Evolutionary conservation across 2,329 filamentous ascomycete genomes (phyloP).

Genomic region (Bipolaris sorokiniana): DNA sequence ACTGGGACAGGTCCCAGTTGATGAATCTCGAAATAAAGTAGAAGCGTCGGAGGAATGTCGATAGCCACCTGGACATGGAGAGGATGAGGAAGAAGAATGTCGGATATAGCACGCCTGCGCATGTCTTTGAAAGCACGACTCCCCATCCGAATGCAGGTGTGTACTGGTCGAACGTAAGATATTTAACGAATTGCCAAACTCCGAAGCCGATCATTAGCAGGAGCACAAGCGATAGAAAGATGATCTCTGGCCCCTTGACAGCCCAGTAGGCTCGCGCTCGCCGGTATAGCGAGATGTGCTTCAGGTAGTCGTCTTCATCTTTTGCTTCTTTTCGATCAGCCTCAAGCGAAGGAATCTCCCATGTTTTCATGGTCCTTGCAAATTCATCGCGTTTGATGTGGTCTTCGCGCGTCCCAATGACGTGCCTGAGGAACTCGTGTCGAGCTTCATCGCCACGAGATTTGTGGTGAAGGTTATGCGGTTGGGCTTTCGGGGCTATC

Average conservation of each 20-base stretch:
- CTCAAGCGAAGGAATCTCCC: constrained; percentile 58
- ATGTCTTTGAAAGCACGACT: constrained; percentile 62
- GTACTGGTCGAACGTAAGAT: constrained; percentile 54
- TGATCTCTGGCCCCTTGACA: constrained; percentile 60
- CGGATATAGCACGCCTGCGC: constrained; percentile 62
- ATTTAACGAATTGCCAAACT: constrained; percentile 63
- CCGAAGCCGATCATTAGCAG: constrained; percentile 59
- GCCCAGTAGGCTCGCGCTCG: constrained; percentile 61
- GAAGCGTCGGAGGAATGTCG: constrained; percentile 60
- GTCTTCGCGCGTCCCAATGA: constrained; percentile 55
- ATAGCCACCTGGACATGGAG: constrained; percentile 64
- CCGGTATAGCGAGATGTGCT: constrained; percentile 54
- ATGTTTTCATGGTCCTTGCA: constrained; percentile 51
- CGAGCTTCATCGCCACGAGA: constrained; percentile 50
- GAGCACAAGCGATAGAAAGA: constrained; percentile 58
- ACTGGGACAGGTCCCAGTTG: constrained; percentile 63
- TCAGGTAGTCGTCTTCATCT: constrained; percentile 56
- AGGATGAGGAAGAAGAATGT: constrained; percentile 65
- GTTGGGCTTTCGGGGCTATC: constrained; percentile 55
- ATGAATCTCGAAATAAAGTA: constrained; percentile 61
- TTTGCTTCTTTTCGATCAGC: constrained; percentile 57
- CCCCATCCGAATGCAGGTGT: constrained; percentile 63
- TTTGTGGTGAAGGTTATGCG: constrained; percentile 54
- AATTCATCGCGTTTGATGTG: constrained; percentile 58
- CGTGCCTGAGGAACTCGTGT: constrained; percentile 59